phyloP scores from a whole-genome alignment of 1,284 basidiomycete genomes.

The Rugosomyces carneus region DNA sequence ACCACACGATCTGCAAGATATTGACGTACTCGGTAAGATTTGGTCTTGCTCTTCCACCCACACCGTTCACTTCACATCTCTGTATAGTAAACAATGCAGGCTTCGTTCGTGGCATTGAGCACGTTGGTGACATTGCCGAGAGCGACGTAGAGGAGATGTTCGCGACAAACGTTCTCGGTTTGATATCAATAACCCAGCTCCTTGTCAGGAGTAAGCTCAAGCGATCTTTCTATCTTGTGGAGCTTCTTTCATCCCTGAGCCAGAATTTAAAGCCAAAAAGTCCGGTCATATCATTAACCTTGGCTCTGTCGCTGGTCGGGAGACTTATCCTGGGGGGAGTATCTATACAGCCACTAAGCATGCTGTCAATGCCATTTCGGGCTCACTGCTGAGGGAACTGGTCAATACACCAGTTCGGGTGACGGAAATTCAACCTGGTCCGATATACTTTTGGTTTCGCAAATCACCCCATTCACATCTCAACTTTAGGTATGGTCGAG shows the following conservation, averaged over 20 bases:
- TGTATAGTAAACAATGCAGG: constrained; percentile 81
- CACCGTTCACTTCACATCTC: not conserved
- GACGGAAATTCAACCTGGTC: constrained; percentile 87
- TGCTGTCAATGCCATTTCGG: constrained; percentile 87
- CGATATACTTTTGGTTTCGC: no score
- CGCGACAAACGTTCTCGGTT: constrained; percentile 85
- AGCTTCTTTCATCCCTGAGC: not conserved
- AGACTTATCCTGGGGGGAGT: constrained; percentile 85
- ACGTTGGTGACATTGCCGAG: constrained; percentile 73
- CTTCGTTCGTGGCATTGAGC: constrained; percentile 78
- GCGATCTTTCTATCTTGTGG: not conserved
- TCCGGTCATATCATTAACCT: constrained; percentile 94
- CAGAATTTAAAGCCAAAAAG: constrained; percentile 86
- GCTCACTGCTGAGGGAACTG: constrained; percentile 77
- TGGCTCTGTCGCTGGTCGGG: constrained; percentile 88
- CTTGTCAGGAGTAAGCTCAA: constrained; percentile 56
- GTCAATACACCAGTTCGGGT: constrained; percentile 91
- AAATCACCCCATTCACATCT: no score
- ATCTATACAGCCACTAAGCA: constrained; percentile 84
- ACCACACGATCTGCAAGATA: constrained; percentile 56
- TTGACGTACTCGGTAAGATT: constrained; percentile 69
- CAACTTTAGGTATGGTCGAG: constrained; percentile 77
- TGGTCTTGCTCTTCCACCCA: constrained; percentile 3
- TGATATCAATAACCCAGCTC: constrained; percentile 80
- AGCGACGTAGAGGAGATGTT: constrained; percentile 86